Evolutionary conservation across 2,329 filamentous ascomycete species (phyloP), one percentile per base, ranked within the genome.

Genomic region (Stagonosporopsis rhizophila): DNA sequence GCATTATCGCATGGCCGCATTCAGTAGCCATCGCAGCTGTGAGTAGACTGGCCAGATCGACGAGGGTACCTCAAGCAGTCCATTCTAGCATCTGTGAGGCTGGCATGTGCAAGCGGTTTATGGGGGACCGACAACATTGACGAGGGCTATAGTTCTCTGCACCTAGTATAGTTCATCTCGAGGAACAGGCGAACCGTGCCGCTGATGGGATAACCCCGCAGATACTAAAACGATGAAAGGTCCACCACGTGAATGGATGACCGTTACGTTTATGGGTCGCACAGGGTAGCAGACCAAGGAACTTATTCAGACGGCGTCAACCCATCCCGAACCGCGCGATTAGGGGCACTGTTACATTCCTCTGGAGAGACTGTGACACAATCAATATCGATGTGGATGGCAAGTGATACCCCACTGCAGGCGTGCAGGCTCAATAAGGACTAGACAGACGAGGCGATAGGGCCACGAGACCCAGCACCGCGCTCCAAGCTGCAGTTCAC

Each of bases 401-500:
- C 28, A 40, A 52, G 55, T 45, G 58, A 56, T 59, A 65, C 65
- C 65, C 59, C 64, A 68, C 64, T 51, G 58, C 66, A 71, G 63
- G 44, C 30, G 12, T 49, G 38, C 39, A 47, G 45, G 44, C 56
- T 52, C 53, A 32, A 59, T 48, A 15, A 17, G 28, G 50, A 44
- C 22, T 34, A 34, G 42, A 19, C 28, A 60, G 59, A 65, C 58
- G 55, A 65, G 66, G 32, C 48, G 39, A 42, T 46, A 45, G 28
- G 59, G 46, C 50, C 61, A 60, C 61, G 54, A 44, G 52, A 44
- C 51, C 39, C 44, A 52, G 34, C 32, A 55, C 56, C 49, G 58
- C 58, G 60, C 57, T 54, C 48, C 59, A 56, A 62, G 54, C 62
- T 68, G 63, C 45, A 50, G 68, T 67, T 69, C 67, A 68, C 63